Percentiles rank a stretch among this genome's conserved stretches.
Conservation (phyloP, 2,329 filamentous ascomycete genomes). For the Fusarium palustre region DNA sequence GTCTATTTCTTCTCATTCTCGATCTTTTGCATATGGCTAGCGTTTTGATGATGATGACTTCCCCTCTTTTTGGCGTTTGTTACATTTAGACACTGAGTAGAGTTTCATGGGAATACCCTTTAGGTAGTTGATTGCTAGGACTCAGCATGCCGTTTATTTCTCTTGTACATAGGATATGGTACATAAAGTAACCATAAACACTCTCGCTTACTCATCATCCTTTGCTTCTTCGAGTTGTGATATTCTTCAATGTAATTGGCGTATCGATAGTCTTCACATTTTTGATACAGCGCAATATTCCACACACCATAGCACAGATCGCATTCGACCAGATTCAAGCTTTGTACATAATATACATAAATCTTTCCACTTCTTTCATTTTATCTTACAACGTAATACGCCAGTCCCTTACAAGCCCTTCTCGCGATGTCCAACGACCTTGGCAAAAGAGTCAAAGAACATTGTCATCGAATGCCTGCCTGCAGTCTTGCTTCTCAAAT, state of each 20-base stretch:
- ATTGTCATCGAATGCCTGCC: conserved; percentile 75
- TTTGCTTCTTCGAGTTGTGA: neutral
- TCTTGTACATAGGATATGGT: neutral
- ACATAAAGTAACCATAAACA: neutral
- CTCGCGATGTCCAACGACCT: conserved; percentile 66
- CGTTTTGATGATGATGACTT: neutral
- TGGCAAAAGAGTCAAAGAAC: conserved; percentile 68
- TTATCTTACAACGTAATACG: conserved; percentile 17
- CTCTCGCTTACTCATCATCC: neutral
- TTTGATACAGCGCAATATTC: too few species aligned
- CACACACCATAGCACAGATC: neutral
- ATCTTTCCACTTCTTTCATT: neutral
- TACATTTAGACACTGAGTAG: neutral
- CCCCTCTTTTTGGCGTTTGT: conserved; percentile 16
- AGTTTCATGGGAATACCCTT: conserved; percentile 14
- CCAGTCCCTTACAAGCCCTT: conserved; percentile 55
- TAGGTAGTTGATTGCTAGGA: conserved; percentile 3
- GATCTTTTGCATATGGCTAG: neutral
- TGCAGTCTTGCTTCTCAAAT: conserved; percentile 87
- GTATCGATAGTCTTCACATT: neutral
- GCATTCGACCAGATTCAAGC: neutral
- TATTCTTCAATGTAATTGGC: too few species aligned
- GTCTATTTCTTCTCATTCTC: neutral
- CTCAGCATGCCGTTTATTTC: neutral
- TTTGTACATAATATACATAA: conserved; percentile 9